A percentile compares a stretch with the other conserved stretches of the same genome.
Conservation (phyloP, 345 rosid genomes). For the Viola odorata region DNA sequence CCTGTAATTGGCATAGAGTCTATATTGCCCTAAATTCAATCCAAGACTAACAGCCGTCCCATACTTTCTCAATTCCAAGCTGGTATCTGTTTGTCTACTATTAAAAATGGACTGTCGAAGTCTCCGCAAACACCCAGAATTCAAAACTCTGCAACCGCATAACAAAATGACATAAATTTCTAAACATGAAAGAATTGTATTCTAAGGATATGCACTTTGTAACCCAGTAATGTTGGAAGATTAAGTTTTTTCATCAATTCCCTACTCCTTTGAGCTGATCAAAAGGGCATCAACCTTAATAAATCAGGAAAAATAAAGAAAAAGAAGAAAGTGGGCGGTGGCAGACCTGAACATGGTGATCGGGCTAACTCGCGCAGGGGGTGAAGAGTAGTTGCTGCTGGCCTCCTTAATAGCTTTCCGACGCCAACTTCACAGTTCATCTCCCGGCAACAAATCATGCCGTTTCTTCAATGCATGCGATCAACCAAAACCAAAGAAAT, state of each 20-base stretch:
- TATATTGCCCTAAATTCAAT: conserved; percentile 32
- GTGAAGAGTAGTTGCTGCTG: neutral
- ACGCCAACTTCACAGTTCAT: too few relatives aligned
- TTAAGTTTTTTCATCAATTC: neutral
- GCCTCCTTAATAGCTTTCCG: too few relatives aligned
- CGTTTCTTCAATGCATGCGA: too few relatives aligned
- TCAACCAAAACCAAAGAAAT: too few relatives aligned
- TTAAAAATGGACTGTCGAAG: conserved; percentile 22
- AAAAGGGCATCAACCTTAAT: neutral
- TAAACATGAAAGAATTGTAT: neutral
- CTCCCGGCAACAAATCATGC: too few relatives aligned
- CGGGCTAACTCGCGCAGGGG: conserved; percentile 19
- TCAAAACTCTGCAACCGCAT: conserved; percentile 53
- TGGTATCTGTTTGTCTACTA: conserved; percentile 19
- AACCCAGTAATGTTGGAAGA: neutral
- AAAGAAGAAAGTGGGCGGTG: neutral
- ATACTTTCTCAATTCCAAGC: conserved; percentile 28
- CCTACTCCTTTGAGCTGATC: neutral
- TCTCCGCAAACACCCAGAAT: conserved; percentile 35
- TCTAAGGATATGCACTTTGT: neutral
- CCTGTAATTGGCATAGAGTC: conserved; percentile 29
- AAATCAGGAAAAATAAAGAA: neutral
- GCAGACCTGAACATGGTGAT: conserved; percentile 59
- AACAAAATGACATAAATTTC: neutral
- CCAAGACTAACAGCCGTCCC: conserved; percentile 37